Base-by-base conservation (phyloP, 2,329 filamentous ascomycete species). In the Ophiocordyceps unilateralis region DNA sequence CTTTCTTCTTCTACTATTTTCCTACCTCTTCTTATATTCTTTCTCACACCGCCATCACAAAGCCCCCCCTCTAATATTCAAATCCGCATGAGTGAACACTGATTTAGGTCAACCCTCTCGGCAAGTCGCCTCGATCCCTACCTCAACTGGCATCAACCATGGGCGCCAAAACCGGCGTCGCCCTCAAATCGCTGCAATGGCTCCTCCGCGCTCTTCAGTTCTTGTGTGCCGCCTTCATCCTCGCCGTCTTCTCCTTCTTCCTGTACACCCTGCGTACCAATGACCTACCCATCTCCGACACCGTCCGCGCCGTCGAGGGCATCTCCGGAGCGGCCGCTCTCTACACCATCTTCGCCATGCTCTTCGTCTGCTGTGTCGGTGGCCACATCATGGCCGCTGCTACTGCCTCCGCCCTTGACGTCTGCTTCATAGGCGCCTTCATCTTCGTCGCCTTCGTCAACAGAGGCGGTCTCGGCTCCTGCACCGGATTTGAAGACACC, bases 191-290 rank as follows among this genome's bases (percentile, higher is more conserved):
- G 46, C 46, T 73, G 40, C 81, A 85, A 55, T 81, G 81, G 58
- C 69, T 80, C 58, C 66, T 93, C 54, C 83, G 89, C 51, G 63
- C 72, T 49, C 63, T 94, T 44, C 76, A 85, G 54, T 81, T 93
- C 60, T 69, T 74, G 56, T 83, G 77, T 58, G 70, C 81, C 9
- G 76, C 71, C 46, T 70, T 93, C 50, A 73, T 89, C 47, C 73
- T 95, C 47, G 81, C 74, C 50, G 74, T 91, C 54, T 88, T 81
- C 69, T 80, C 78, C 41, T 94, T 93, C 69, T 93, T 87, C 69
- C 75, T 95, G 41, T 76, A 81, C 9, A 72, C 81, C 9, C 73
- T 88, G 14, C 59, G 72, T 47, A 74, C 80, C 53, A 76, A 85
- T 61, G 53, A 77, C 50, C 59, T 79, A 14, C 45, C 55, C 45